Evolutionary conservation across 1,139 yeast species (phyloP).

Genomic region (Scheffersomyces cryptocercus): DNA sequence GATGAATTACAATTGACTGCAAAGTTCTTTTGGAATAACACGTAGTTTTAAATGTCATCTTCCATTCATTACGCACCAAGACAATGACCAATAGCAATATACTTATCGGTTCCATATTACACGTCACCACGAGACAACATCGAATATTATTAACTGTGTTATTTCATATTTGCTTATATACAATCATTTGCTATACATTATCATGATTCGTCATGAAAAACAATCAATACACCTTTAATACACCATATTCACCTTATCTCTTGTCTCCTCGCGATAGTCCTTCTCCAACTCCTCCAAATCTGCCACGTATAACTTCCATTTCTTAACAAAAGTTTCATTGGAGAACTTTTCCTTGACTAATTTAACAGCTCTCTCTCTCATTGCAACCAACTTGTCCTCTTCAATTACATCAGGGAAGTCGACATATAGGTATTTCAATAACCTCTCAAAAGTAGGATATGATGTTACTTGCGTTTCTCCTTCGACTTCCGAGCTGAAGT

Average conservation of each 20-base stretch:
- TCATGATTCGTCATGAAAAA: constrained; percentile 1
- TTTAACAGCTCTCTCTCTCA: constrained; percentile 53
- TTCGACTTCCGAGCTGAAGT: constrained; percentile 9
- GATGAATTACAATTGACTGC: no score
- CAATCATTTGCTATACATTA: no score
- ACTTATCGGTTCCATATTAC: no score
- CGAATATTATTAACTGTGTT: no score
- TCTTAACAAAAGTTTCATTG: constrained; percentile 56
- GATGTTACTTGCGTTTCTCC: constrained; percentile 14
- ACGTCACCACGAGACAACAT: no score
- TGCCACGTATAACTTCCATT: constrained; percentile 56
- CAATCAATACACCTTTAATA: constrained; percentile 23
- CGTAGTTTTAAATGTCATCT: no score
- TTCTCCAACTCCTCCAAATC: constrained; percentile 41
- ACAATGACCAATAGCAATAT: no score
- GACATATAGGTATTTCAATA: constrained; percentile 41
- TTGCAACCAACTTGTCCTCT: constrained; percentile 35
- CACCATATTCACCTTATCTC: constrained; percentile 42
- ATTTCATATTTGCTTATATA: no score
- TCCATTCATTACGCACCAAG: no score
- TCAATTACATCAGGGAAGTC: constrained; percentile 38
- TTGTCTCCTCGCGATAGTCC: constrained; percentile 32
- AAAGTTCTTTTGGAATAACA: no score
- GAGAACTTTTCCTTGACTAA: constrained; percentile 65
- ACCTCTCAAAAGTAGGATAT: constrained; percentile 42